These are phyloP conservation scores for Grosmannia clavigera DNA, from an alignment of 2,329 filamentous ascomycete species.

Conservation along the genomic window DNA sequence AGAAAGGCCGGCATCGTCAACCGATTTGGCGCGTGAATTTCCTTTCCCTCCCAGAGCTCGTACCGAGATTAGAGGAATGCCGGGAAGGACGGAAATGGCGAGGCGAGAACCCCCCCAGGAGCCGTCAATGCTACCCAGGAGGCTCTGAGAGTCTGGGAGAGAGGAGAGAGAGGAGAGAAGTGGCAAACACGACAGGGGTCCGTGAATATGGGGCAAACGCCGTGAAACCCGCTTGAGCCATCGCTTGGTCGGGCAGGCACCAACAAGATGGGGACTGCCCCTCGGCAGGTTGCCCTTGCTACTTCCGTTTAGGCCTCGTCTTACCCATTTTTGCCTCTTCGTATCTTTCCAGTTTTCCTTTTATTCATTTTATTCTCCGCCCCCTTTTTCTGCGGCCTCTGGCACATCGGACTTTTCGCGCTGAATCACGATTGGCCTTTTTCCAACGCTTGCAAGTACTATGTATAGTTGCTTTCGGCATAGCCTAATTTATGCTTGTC, in stretches of 20 bases:
- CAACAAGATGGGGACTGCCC: background rate
- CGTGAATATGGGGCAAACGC: background rate
- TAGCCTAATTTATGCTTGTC: background rate
- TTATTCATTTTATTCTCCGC: background rate
- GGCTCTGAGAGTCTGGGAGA: background rate
- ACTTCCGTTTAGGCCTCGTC: background rate
- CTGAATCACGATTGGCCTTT: background rate
- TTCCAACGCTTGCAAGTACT: background rate
- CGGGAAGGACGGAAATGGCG: background rate
- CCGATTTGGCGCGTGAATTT: background rate
- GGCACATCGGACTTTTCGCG: background rate
- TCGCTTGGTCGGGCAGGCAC: background rate
- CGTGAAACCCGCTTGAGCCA: slow-evolving; percentile 5
- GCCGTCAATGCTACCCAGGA: background rate
- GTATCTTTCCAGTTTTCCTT: background rate
- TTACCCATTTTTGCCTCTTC: background rate
- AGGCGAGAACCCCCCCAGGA: background rate
- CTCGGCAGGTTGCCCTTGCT: background rate
- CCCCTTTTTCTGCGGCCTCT: background rate
- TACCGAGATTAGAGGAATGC: background rate
- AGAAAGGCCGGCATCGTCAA: background rate
- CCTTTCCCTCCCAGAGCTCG: background rate
- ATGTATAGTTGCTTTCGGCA: background rate
- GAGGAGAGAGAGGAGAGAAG: background rate
- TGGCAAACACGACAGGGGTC: background rate